Percentiles rank a stretch among this genome's conserved stretches.
These are phyloP conservation scores for Suillus hirtellus DNA, from an alignment of 768 basidiomycete species.

Conservation along the genomic window DNA sequence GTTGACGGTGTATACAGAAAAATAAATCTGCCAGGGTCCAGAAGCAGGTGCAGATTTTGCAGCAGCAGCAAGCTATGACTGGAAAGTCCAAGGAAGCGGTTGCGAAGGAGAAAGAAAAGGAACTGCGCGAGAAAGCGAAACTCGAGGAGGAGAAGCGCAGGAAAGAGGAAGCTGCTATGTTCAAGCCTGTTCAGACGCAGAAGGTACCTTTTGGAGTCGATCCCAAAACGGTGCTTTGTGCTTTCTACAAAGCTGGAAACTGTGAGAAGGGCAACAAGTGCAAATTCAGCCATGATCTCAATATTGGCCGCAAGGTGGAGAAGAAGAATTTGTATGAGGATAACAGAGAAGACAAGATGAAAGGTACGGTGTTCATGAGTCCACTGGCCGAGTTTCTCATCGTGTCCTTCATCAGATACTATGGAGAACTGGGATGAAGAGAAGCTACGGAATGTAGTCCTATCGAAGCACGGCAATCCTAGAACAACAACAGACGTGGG, in stretches of 20 bases:
- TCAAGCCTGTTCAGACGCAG: constrained; percentile 79
- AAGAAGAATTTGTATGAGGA: constrained; percentile 97
- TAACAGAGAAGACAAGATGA: constrained; percentile 73
- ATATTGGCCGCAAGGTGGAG: constrained; percentile 88
- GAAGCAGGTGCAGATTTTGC: constrained; percentile 76
- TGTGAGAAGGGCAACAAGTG: constrained; percentile 96
- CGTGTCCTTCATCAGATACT: constrained; percentile 58
- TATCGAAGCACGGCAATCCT: constrained; percentile 87
- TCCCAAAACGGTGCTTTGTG: constrained; percentile 92
- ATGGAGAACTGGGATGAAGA: constrained; percentile 99
- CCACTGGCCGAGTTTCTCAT: constrained; percentile 1
- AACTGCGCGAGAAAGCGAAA: constrained; percentile 71
- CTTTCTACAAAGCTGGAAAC: constrained; percentile 86
- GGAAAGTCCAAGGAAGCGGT: constrained; percentile 82
- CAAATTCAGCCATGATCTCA: constrained; percentile 94
- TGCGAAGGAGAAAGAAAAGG: constrained; percentile 87
- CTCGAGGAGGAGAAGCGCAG: constrained; percentile 78
- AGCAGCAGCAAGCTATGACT: constrained; percentile 68
- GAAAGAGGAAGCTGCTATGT: constrained; percentile 82
- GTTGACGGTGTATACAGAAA: constrained; percentile 55
- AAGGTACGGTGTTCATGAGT: constrained; percentile 46
- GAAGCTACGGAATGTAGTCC: constrained; percentile 85
- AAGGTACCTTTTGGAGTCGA: constrained; percentile 95
- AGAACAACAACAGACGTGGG: constrained; percentile 87
- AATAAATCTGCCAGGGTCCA: constrained; percentile 94